Evolutionary conservation across 2,329 filamentous ascomycete species (phyloP).

Genomic region (Cytospora chrysosperma): DNA sequence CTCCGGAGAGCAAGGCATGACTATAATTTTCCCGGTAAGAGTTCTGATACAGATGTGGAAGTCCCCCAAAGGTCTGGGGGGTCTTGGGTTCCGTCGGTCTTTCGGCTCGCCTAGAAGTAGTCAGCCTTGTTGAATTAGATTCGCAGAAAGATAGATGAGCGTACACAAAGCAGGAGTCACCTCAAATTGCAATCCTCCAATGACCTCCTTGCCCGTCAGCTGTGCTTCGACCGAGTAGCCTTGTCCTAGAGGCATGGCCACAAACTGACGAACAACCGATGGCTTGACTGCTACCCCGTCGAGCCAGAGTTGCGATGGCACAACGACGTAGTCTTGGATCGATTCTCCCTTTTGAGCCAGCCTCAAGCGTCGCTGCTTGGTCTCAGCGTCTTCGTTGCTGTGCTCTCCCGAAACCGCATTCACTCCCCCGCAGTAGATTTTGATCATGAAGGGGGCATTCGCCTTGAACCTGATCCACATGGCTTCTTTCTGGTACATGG

Average conservation of each 20-base stretch:
- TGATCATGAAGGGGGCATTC: constrained; percentile 36
- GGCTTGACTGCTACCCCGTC: constrained; percentile 39
- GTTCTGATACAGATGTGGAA: not conserved
- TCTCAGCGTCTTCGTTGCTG: constrained; percentile 16
- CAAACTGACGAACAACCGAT: constrained; percentile 46
- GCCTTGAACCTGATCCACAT: constrained; percentile 40
- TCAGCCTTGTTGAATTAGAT: not conserved
- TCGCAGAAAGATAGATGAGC: not conserved
- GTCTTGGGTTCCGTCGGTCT: constrained; percentile 27
- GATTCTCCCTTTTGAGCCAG: constrained; percentile 4
- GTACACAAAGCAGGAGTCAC: constrained; percentile 28
- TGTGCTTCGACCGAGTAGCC: constrained; percentile 47
- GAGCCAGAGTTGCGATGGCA: constrained; percentile 39
- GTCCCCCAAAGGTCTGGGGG: too few relatives aligned
- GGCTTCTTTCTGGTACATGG: constrained; percentile 45
- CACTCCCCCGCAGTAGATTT: constrained; percentile 40
- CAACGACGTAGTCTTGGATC: constrained; percentile 37
- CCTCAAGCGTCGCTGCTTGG: constrained; percentile 8
- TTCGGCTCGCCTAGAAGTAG: constrained; percentile 19
- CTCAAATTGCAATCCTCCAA: constrained; percentile 45
- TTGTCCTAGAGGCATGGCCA: constrained; percentile 43
- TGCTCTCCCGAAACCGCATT: constrained; percentile 41
- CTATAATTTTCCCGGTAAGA: not conserved
- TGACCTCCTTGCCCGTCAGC: constrained; percentile 40
- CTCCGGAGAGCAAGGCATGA: not conserved